Evolutionary conservation across 306 rosid species (phyloP).

Genomic region (Lupinus albus): DNA sequence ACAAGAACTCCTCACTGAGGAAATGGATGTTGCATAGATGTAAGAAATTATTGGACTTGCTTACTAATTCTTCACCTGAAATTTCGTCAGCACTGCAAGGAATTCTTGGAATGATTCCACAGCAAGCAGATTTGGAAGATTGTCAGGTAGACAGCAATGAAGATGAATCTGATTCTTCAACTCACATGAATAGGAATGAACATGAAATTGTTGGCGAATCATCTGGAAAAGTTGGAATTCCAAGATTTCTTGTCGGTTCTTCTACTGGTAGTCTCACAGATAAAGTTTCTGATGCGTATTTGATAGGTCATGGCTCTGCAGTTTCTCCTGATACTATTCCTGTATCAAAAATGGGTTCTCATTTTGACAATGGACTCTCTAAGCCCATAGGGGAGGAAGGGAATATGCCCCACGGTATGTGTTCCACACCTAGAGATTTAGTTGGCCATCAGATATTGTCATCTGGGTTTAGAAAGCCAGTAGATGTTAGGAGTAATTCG

Average conservation of each 20-base stretch:
- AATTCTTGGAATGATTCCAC: slow-evolving; percentile 52
- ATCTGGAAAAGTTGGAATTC: slow-evolving; percentile 47
- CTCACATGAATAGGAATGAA: slow-evolving; percentile 47
- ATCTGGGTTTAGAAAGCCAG: slow-evolving; percentile 59
- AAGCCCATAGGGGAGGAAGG: slow-evolving; percentile 67
- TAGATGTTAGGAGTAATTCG: slow-evolving; percentile 64
- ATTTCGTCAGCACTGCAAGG: slow-evolving; percentile 53
- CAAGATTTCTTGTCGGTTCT: slow-evolving; percentile 49
- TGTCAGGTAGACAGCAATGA: slow-evolving; percentile 62
- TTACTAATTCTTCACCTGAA: slow-evolving; percentile 50
- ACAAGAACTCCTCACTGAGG: slow-evolving; percentile 60
- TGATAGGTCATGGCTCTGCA: slow-evolving; percentile 44
- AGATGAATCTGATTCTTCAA: slow-evolving; percentile 58
- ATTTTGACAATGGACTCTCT: slow-evolving; percentile 57
- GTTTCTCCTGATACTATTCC: slow-evolving; percentile 50
- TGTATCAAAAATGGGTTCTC: slow-evolving; percentile 47
- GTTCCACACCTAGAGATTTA: slow-evolving; percentile 63
- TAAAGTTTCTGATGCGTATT: slow-evolving; percentile 49
- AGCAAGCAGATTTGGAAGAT: slow-evolving; percentile 50
- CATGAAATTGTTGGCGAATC: slow-evolving; percentile 60
- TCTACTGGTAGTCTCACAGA: slow-evolving; percentile 48
- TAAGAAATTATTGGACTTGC: slow-evolving; percentile 58
- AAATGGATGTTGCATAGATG: slow-evolving; percentile 66
- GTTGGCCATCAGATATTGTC: slow-evolving; percentile 63
- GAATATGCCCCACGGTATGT: slow-evolving; percentile 54